Evolutionary conservation across 2,329 filamentous ascomycete species (phyloP), one percentile per base, ranked within the genome.

Genomic region (Plenodomus lindquistii): DNA sequence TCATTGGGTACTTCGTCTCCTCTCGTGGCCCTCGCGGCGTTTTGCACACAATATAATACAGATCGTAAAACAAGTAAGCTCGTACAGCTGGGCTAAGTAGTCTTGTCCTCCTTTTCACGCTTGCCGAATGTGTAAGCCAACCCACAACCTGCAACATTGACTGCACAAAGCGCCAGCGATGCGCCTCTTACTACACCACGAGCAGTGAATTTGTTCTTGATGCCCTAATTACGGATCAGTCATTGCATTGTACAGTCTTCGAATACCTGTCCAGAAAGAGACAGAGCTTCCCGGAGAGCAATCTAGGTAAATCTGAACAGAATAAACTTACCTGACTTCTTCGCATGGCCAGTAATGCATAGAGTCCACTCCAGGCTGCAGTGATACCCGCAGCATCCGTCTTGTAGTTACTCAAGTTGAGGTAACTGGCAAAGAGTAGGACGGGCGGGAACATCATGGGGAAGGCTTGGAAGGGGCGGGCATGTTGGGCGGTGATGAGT

Each of bases 371-470:
- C 82, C 84, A 86, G 0, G 85, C 83, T 8, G 83, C 83, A 16
- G 79, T 84, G 4, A 86, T 76, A 5, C 85, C 85, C 0, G 85
- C 85, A 17, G 79, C 78, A 61, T 88, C 86, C 40, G 80, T 81
- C 64, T 83, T 81, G 73, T 81, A 86, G 50, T 79, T 78, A 54
- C 79, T 78, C 22, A 88, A 63, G 65, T 87, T 88, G 37, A 87
- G 73, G 63, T 88, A 88, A 48, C 81, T 82, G 42, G 81, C 81
- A 73, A 87, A 85, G 49, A 88, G 77, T 2, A 88, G 77, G 46
- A 86, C 74, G 2, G 85, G 85, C 4, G 85, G 81, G 66, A 88
- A 88, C 54, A 85, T 70, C 80, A 88, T 85, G 3, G 85, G 85
- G 0, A 88, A 75, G 6, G 77, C 65, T 65, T 85, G 84, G 69